Base-by-base conservation (phyloP, 2,329 filamentous ascomycete genomes). In the Fonsecaea pedrosoi region DNA sequence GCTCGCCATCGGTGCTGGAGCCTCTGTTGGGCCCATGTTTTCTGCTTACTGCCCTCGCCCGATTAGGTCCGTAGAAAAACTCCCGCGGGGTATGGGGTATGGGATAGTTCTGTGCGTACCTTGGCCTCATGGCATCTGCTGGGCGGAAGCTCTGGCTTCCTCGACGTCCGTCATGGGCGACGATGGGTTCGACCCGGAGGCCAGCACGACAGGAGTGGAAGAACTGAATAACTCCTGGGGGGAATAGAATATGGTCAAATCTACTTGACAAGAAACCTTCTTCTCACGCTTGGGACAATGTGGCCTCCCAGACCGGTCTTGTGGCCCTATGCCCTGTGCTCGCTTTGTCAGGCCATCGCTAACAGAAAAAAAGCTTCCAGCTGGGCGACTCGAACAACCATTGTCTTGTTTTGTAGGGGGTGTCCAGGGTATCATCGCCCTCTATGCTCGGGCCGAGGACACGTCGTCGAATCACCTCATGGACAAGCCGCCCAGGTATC, bases 1-100 rank as follows among this genome's bases (percentile, higher is more conserved):
- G 59, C 59, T 18, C 59, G 45, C 45, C 34, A 61, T 61, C 59
- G 34, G 18, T 61, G 32, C 45, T 61, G 59, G 18, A 54, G 15
- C 42, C 32, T 37, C 45, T 34, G 30, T 38, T 54, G 59, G 32
- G 34, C 59, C 32, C 30, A 40, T 3, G 45, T 25, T 54, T 35
- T 13, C 34, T 61, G 18, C 25, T 53, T 61, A 18, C 59, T 61
- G 34, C 3, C 12, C 18, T 50, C 45, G 45, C 45, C 7, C 10
- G 18, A 25, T 50, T n/a, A 50, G 45, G 21, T 25, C 18, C 18
- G 18, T 25, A 25, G 25, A 25, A 25, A 25, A 3, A 3, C 25
- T 25, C 25, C 25, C 25, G n/a, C 9, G 10, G 9, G 2, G 15
- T 21, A 45, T 5, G 40, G 7, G 15, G n/a, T 45, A 18, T 45